Evolutionary conservation across 2,329 filamentous ascomycete genomes (phyloP).

Genomic region (Cladosporium oxysporum): DNA sequence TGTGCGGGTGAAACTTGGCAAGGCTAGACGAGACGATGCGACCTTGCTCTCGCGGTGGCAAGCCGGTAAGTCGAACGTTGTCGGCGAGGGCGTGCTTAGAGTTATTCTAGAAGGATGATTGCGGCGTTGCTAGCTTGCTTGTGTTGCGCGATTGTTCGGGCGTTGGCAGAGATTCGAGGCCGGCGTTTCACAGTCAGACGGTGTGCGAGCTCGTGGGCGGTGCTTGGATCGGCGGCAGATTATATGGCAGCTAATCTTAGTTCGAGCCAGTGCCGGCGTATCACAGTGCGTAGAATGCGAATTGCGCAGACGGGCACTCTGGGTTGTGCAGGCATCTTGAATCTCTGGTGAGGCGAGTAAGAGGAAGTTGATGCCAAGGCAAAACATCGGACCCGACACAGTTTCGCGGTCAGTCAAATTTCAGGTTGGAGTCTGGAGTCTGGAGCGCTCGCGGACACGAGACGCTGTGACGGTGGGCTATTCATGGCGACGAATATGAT

Average conservation of each 20-base stretch:
- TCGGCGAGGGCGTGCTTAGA: constrained; percentile 1
- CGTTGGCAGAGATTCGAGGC: background rate
- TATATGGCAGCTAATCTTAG: constrained; percentile 6
- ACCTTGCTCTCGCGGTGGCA: constrained; percentile 1
- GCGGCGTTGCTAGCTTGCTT: background rate
- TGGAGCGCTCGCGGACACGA: background rate
- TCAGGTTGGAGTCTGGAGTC: background rate
- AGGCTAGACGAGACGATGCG: background rate
- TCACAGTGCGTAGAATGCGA: constrained; percentile 1
- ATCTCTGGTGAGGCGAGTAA: constrained; percentile 3
- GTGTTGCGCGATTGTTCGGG: constrained; percentile 1
- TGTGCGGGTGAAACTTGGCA: constrained; percentile 1
- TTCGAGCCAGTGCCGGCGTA: background rate
- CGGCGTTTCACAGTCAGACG: constrained; percentile 9
- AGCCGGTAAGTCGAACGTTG: background rate
- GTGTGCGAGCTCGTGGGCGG: background rate
- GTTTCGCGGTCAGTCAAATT: background rate
- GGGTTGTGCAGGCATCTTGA: background rate
- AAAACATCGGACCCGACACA: constrained; percentile 8
- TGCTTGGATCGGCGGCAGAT: constrained; percentile 9
- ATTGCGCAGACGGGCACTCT: background rate
- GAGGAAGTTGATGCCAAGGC: constrained; percentile 13
- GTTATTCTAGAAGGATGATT: constrained; percentile 10
- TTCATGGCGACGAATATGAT: background rate
- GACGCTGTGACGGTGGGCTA: background rate